phyloP scores from a whole-genome alignment of 305 asterid genomes.

The Plantago coronopus region DNA sequence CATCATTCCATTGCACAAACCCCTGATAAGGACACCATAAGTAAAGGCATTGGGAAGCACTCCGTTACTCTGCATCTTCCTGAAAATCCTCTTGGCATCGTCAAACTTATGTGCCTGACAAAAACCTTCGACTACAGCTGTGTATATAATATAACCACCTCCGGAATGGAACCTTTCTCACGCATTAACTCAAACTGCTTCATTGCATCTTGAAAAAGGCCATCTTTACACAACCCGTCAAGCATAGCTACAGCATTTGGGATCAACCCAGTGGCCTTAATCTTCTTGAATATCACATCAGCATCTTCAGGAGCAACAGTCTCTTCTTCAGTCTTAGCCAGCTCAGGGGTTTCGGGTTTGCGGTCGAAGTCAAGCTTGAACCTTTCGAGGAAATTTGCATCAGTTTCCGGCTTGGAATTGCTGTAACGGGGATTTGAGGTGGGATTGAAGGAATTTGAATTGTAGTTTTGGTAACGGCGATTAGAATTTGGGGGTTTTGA shows the following conservation, averaged over 20 bases:
- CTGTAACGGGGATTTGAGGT: background rate
- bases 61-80: constrained; percentile 67
- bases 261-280: constrained; percentile 84
- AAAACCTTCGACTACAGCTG: constrained; percentile 83
- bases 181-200: constrained; percentile 77
- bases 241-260: constrained; percentile 96
- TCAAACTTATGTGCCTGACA: constrained; percentile 70
- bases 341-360: constrained; percentile 17
- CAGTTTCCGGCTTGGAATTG: constrained; percentile 13
- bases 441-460: constrained; percentile 17
- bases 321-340: constrained; percentile 22
- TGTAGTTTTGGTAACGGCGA: constrained; percentile 26
- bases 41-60: constrained; percentile 59
- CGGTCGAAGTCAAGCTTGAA: constrained; percentile 63
- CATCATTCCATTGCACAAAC: constrained; percentile 49
- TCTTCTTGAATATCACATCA: constrained; percentile 79
- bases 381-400: constrained; percentile 60
- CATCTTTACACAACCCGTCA: constrained; percentile 86
- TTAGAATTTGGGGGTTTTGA: constrained; percentile 27
- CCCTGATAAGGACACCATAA: constrained; percentile 52
- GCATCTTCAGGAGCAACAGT: constrained; percentile 50
- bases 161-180: constrained; percentile 79
- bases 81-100: constrained; percentile 66
- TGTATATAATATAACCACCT: constrained; percentile 74
- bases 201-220: constrained; percentile 81